Conservation (phyloP, 2,329 filamentous ascomycete species). For the Neophaeococcomyces mojaviensis region DNA sequence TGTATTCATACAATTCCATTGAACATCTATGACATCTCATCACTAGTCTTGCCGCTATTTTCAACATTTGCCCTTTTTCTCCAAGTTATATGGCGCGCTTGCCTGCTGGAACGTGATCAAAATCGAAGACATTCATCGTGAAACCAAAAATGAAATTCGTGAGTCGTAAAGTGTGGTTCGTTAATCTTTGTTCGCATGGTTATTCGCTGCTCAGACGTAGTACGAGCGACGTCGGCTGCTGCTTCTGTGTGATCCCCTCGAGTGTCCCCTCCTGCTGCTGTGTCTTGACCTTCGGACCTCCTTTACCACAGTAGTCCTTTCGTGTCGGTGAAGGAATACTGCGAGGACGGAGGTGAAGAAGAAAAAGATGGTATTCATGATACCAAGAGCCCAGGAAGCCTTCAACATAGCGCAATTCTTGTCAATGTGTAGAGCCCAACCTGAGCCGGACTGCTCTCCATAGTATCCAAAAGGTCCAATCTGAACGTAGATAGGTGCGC, state of each 20-base stretch:
- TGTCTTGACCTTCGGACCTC: constrained; percentile 30
- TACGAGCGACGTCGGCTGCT: constrained; percentile 20
- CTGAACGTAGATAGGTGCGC: constrained; percentile 47
- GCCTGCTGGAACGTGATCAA: not conserved
- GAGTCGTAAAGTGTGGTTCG: constrained; percentile 1
- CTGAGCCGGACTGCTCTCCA: constrained; percentile 36
- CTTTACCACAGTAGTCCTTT: constrained; percentile 30
- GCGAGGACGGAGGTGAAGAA: constrained; percentile 68
- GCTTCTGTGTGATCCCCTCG: constrained; percentile 22
- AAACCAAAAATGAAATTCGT: constrained; percentile 6
- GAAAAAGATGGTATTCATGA: constrained; percentile 81
- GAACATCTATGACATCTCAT: too few relatives aligned
- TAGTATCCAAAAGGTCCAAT: constrained; percentile 57
- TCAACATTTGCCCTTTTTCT: too few relatives aligned
- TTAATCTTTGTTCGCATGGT: not conserved
- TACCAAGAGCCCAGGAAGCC: constrained; percentile 78
- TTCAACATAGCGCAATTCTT: constrained; percentile 91
- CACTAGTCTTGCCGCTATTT: too few relatives aligned
- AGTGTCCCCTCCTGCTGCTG: constrained; percentile 25
- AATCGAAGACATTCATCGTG: not conserved
- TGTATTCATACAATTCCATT: too few relatives aligned
- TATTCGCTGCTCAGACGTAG: constrained; percentile 16
- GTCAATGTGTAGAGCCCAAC: constrained; percentile 49
- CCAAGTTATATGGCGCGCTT: not conserved
- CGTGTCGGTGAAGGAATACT: constrained; percentile 33